Conservation (phyloP, 2,329 filamentous ascomycete species). For the Diaporthe longicolla region DNA sequence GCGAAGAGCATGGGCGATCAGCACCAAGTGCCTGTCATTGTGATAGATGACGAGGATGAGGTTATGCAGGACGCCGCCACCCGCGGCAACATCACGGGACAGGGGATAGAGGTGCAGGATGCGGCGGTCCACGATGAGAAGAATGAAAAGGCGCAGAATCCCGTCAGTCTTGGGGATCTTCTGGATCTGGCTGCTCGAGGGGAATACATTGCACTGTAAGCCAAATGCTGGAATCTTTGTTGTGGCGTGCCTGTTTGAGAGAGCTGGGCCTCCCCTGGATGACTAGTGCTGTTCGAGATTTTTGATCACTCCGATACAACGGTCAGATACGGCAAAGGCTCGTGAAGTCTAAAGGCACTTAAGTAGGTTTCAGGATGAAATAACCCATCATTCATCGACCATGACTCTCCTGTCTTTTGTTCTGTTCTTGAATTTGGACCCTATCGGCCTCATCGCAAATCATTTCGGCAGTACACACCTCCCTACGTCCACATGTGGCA, state of each 20-base stretch:
- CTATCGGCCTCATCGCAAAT: constrained; percentile 38
- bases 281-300: background rate
- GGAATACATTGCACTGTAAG: constrained; percentile 36
- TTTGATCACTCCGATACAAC: background rate
- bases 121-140: background rate
- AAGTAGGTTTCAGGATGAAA: background rate
- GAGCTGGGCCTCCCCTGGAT: background rate
- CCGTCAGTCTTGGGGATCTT: background rate
- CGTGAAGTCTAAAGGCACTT: background rate
- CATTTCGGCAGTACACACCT: constrained; percentile 37
- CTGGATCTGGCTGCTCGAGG: background rate
- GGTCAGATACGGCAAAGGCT: background rate
- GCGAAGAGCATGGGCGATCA: background rate
- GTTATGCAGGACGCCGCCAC: too few species aligned
- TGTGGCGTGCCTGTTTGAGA: background rate
- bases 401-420: background rate
- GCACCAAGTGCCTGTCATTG: background rate
- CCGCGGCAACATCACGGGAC: too few species aligned
- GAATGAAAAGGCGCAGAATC: background rate
- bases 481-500: constrained; percentile 5
- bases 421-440: constrained; percentile 25
- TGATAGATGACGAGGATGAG: constrained; percentile 13
- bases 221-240: background rate
- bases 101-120: background rate
- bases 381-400: background rate